Evolutionary conservation across 106 monocot species (phyloP).

Genomic region (Platanthera zijinensis): DNA sequence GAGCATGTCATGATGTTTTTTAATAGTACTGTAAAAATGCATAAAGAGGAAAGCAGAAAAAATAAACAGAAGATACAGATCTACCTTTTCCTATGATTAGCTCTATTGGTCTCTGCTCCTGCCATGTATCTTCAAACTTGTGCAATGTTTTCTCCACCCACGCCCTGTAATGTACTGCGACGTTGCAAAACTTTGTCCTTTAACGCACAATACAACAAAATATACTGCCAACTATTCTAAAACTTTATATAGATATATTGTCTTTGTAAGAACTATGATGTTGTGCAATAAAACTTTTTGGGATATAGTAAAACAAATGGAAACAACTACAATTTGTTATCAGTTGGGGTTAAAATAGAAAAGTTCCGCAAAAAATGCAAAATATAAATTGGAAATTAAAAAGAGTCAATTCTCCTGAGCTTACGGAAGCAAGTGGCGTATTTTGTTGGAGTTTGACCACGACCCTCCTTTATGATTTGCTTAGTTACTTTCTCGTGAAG

Average conservation of each 20-base stretch:
- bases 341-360: background rate
- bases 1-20: too few species aligned
- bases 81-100: constrained; percentile 83
- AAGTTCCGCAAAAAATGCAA: background rate
- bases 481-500: constrained; percentile 88
- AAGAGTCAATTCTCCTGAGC: constrained; percentile 11
- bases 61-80: background rate
- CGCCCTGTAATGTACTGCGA: constrained; percentile 84
- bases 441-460: constrained; percentile 55
- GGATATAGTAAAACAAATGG: background rate
- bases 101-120: constrained; percentile 78
- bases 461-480: constrained; percentile 84
- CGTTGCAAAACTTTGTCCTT: constrained; percentile 6
- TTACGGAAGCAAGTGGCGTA: constrained; percentile 87
- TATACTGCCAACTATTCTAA: constrained; percentile 1
- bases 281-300: background rate
- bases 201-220: background rate
- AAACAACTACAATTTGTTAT: background rate
- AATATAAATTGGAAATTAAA: background rate
- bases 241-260: background rate
- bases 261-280: background rate
- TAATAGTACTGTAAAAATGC: too few species aligned
- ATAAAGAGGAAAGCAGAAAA: background rate
- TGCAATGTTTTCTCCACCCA: constrained; percentile 66
- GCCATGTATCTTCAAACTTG: constrained; percentile 99